A percentile compares a stretch with the other conserved stretches of the same genome.
Evolutionary conservation across 139 green algal species (phyloP).

Genomic region (Eudorina sp.): DNA sequence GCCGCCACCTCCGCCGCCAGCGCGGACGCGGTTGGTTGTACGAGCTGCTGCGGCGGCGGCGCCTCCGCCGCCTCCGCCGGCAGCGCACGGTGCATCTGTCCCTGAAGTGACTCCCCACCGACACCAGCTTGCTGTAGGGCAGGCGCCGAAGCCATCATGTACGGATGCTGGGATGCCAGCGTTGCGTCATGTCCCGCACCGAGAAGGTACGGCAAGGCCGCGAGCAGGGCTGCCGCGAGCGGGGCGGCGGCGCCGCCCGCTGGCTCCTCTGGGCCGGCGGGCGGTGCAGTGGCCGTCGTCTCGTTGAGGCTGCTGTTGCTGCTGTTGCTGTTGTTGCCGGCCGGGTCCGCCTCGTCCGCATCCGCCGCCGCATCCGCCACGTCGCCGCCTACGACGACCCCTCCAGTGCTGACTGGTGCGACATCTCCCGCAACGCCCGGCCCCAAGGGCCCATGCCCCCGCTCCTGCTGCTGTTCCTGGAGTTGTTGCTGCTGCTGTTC

Average conservation of each 20-base stretch:
- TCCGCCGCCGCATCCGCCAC: background rate
- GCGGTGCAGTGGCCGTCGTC: no score
- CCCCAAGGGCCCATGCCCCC: background rate
- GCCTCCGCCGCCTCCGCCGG: background rate
- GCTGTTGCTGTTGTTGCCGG: background rate
- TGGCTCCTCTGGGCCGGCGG: no score
- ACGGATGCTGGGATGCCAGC: no score
- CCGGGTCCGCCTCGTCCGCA: background rate
- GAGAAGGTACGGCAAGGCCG: background rate
- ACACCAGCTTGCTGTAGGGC: background rate
- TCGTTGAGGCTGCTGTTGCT: background rate
- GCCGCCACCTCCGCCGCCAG: background rate
- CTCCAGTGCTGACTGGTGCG: background rate
- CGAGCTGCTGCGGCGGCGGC: background rate
- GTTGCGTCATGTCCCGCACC: background rate
- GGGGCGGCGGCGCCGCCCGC: no score
- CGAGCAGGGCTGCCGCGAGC: background rate
- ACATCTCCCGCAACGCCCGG: no score
- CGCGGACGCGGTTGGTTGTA: background rate
- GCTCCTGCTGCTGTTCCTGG: background rate
- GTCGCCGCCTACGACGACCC: no score
- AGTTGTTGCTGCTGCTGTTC: background rate
- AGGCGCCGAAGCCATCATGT: background rate
- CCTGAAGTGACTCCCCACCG: no score
- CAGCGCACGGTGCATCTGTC: background rate